Evolutionary conservation across 768 basidiomycete genomes (phyloP), one percentile per base, ranked within the genome.

Genomic region (Termitomyces sp.): DNA sequence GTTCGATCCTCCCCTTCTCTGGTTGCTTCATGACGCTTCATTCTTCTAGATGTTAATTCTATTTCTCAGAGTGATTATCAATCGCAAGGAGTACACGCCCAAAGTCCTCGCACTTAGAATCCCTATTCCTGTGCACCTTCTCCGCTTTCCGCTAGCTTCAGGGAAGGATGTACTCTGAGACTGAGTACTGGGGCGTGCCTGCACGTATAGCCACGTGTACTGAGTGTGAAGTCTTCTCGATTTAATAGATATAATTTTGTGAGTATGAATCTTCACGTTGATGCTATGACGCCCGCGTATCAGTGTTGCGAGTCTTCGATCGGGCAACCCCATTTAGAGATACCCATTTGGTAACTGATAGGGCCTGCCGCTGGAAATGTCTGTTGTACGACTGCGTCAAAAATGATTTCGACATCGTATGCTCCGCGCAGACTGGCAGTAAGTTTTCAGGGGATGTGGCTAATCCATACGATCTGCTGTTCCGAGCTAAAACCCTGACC

Each of bases 401-500:
- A 43, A 38, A 47, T 35, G 26, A 56, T 38, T 47, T n/a, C 13
- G 38, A 43, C 13, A 14, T 41, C 12, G 2, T 5, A n/a, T 54
- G n/a, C 40, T 54, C 40, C 53, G 41, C 18, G 38, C 18, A 30
- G 10, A 20, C 53, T 41, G 40, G 38, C 41, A 43, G 40, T 13
- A 18, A 54, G 55, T 57, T 59, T 60, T 55, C 58, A 64, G 60
- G 63, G 63, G 60, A 60, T 14, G 44, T 61, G 55, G 58, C 50
- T 51, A 5, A 32, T 23, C 23, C 50, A 36, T 36, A 55, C n/a
- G 41, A 43, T 55, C 33, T 38, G 23, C 14, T 52, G 33, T 33
- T n/a, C 30, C 33, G 44, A 44, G 36, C 40, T 54, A 49, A 30
- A 33, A 51, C 32, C 33, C 40, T 43, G 33, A 53, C 10, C 32